Evolutionary conservation across 2,329 filamentous ascomycete species (phyloP), one percentile per base, ranked within the genome.

Genomic region (Allantophomopsis lycopodina): DNA sequence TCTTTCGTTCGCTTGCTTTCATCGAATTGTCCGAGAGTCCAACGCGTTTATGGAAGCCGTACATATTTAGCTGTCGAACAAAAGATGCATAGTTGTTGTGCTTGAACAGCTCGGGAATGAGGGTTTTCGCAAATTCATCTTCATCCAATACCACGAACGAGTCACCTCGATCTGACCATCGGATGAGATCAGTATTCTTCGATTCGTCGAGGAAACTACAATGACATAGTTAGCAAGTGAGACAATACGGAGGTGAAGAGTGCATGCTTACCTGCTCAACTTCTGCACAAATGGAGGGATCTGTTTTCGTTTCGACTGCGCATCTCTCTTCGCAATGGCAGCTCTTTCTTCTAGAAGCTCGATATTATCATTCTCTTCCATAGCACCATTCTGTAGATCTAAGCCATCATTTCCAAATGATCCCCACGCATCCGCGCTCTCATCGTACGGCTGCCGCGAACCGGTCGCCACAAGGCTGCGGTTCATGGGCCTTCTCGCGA

Each of bases 271-370:
- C 89, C 89, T 96, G 76, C 87, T 94, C 40, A 98, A 64, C 57
- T 98, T 98, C 60, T 95, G 88, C 34, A 98, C 88, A 65, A 98
- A 98, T 0, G 91, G 89, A 1, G 91, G 89, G 10, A 98, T 96
- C 54, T 93, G 84, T 61, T 96, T 96, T 52, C 88, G 71, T 60
- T 94, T 96, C 13, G 80, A 73, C 56, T 88, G 83, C 1, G 88
- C 81, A 42, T 96, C 91, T 55, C 80, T 76, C 65, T 93, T 94
- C 7, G 87, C 87, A 45, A 82, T 66, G 47, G 80, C 70, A 16
- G 87, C 88, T 60, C 78, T 78, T 55, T 82, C 76, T 55, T 94
- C 86, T 44, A 95, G 63, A 40, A 83, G 69, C 45, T 88, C 82
- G 43, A 93, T 71, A 48, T 78, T 85, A 48, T 93, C 79, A 52